phyloP scores from a whole-genome alignment of 164 flowering plant genomes.

The Stephania cephalantha region DNA sequence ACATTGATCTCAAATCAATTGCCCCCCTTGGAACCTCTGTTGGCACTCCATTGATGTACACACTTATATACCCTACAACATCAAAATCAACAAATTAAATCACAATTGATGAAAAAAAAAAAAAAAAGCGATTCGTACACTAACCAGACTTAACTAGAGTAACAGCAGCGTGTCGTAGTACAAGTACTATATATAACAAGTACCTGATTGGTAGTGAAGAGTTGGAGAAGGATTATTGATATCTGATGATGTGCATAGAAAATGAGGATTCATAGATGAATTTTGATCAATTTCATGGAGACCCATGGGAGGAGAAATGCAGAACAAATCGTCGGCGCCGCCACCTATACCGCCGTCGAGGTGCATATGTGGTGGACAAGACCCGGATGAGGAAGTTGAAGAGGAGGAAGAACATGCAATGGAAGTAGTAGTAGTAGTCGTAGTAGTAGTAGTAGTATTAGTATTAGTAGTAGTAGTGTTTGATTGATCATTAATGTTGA shows the following conservation, averaged over 20 bases:
- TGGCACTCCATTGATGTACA: conserved; percentile 77
- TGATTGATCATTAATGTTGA: neutral
- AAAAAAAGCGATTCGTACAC: too few species aligned
- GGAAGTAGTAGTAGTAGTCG: neutral
- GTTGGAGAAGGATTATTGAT: conserved; percentile 24
- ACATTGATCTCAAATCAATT: conserved; percentile 61
- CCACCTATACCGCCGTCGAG: neutral
- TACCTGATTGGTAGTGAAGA: conserved; percentile 47
- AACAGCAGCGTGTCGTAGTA: too few species aligned
- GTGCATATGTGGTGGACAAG: neutral
- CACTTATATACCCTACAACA: conserved; percentile 51
- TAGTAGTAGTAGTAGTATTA: neutral
- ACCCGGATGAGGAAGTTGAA: conserved; percentile 15
- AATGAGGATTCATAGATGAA: conserved; percentile 6
- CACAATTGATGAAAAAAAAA: too few species aligned
- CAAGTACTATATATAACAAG: conserved; percentile 7
- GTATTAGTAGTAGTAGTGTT: neutral
- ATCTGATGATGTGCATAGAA: conserved; percentile 24
- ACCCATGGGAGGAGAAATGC: conserved; percentile 40
- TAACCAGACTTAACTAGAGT: too few species aligned
- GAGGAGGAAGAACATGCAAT: neutral
- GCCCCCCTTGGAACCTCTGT: conserved; percentile 69
- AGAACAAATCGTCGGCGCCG: conserved; percentile 15
- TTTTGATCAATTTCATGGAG: conserved; percentile 30
- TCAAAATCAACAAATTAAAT: too few species aligned